Evolutionary conservation across 306 rosid species (phyloP).

Genomic region (Gynostemma pentaphyllum): DNA sequence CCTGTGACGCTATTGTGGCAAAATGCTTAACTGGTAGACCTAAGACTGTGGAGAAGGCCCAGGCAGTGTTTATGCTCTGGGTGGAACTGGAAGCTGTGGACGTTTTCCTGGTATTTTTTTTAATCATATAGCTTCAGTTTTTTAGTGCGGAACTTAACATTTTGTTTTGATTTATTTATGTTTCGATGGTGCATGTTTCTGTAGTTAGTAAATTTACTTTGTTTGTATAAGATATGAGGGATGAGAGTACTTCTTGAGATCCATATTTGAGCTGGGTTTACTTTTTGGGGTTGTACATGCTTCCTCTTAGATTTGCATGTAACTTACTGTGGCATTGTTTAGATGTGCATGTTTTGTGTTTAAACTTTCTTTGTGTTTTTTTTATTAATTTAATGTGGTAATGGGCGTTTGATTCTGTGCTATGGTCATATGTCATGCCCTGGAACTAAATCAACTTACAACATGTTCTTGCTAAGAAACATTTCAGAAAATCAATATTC

Average conservation of each 20-base stretch:
- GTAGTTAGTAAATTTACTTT: neutral
- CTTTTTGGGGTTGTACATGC: neutral
- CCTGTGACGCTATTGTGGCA: slow-evolving; percentile 79
- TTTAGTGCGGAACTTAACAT: neutral
- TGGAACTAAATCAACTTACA: too few species aligned
- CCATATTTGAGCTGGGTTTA: neutral
- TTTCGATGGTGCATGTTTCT: neutral
- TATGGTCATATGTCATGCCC: too few species aligned
- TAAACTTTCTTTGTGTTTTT: neutral
- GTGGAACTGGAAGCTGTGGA: slow-evolving; percentile 95
- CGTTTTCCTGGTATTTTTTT: slow-evolving; percentile 60
- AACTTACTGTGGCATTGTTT: too few species aligned
- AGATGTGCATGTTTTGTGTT: neutral
- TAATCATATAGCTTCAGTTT: slow-evolving; percentile 5
- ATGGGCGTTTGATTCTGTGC: neutral
- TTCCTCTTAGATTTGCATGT: neutral
- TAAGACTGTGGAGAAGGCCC: slow-evolving; percentile 98
- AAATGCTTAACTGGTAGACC: slow-evolving; percentile 98
- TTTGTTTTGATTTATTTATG: neutral
- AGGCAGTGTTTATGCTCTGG: slow-evolving; percentile 90
- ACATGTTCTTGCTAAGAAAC: too few species aligned
- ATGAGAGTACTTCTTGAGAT: neutral
- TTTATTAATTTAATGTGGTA: neutral
- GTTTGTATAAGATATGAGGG: neutral
- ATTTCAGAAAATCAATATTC: too few species aligned